phyloP scores from a whole-genome alignment of 108 stramenopile genomes.

The Nitzschia sp. region DNA sequence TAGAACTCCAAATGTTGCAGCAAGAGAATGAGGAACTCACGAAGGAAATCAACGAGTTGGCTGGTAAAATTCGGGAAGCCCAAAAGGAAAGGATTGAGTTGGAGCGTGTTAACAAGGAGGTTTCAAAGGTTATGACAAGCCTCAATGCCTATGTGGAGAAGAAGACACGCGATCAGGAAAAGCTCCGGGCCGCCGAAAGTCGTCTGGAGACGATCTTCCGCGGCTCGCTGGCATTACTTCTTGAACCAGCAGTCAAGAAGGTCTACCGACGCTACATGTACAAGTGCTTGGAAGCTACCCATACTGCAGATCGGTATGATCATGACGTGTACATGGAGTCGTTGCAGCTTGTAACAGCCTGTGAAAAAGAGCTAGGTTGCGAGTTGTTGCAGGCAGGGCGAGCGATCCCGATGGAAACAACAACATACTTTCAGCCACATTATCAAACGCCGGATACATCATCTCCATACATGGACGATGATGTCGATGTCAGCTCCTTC shows the following conservation, averaged over 20 bases:
- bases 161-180: constrained; percentile 1
- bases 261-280: constrained; percentile 7
- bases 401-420: background rate
- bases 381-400: constrained; percentile 2
- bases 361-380: constrained; percentile 1
- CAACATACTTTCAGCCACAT: too few species aligned
- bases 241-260: constrained; percentile 2
- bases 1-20: background rate
- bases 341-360: background rate
- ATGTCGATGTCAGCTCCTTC: background rate
- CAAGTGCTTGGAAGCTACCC: background rate
- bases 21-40: constrained; percentile 6
- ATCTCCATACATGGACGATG: background rate
- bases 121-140: background rate
- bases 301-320: background rate
- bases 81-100: background rate
- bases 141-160: background rate
- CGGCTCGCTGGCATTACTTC: background rate
- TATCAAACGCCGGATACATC: background rate
- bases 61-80: background rate
- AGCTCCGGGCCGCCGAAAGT: background rate
- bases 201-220: background rate
- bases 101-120: background rate
- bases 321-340: background rate
- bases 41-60: background rate